Evolutionary conservation across 345 rosid species (phyloP).

Genomic region (Hypericum perforatum): DNA sequence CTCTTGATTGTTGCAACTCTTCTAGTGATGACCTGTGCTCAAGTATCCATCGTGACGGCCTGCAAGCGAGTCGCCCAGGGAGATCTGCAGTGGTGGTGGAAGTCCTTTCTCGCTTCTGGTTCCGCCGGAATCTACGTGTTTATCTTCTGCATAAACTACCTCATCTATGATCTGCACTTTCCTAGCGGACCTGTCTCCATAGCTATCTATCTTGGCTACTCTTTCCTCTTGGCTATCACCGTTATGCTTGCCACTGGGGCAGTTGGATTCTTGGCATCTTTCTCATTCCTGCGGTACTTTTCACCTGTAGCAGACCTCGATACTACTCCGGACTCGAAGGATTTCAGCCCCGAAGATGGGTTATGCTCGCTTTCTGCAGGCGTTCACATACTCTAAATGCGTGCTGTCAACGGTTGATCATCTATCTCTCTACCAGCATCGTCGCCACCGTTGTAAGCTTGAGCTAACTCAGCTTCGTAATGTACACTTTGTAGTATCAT

Average conservation of each 20-base stretch:
- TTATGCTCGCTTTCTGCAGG: too few species aligned
- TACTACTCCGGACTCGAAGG: too few species aligned
- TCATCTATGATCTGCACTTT: background rate
- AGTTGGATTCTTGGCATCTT: background rate
- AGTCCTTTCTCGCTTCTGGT: constrained; percentile 66
- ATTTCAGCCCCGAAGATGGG: too few species aligned
- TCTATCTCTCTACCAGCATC: too few species aligned
- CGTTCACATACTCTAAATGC: too few species aligned
- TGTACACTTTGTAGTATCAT: too few species aligned
- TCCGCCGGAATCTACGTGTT: constrained; percentile 62
- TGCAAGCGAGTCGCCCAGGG: constrained; percentile 39
- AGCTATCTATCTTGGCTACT: background rate
- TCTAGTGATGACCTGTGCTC: constrained; percentile 59
- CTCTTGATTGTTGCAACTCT: constrained; percentile 49
- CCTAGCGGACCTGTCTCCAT: background rate
- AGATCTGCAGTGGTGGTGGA: constrained; percentile 43
- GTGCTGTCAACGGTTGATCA: too few species aligned
- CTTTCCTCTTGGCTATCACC: background rate
- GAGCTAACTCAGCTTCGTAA: too few species aligned
- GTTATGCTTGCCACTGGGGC: background rate
- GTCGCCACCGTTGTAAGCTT: too few species aligned
- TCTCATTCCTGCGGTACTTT: background rate
- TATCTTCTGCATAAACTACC: constrained; percentile 48
- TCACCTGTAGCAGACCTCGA: background rate
- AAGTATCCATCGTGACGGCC: constrained; percentile 56